Evolutionary conservation across 371 early-diverging fungal genomes (phyloP).

Genomic region (Mortierella sp.): DNA sequence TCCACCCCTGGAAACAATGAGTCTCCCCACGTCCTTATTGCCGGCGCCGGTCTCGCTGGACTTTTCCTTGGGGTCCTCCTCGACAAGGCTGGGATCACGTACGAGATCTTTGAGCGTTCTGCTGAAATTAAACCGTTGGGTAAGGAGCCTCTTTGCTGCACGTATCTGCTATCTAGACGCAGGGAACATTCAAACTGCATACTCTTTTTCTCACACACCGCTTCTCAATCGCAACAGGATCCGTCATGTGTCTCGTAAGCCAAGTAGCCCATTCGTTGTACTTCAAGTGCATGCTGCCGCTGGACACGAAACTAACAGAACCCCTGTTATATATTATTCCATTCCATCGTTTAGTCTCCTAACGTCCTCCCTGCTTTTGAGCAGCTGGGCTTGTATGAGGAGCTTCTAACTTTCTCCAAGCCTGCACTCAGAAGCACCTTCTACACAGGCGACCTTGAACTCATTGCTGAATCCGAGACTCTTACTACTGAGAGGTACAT

Average conservation of each 20-base stretch:
- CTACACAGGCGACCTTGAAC: not conserved
- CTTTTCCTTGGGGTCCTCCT: constrained; percentile 20
- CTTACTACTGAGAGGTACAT: constrained; percentile 8
- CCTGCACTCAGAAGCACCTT: not conserved
- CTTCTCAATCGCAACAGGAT: not conserved
- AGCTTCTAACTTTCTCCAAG: constrained; percentile 13
- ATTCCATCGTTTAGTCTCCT: not conserved
- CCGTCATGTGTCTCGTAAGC: constrained; percentile 15
- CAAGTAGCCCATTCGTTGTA: no score
- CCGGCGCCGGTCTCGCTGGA: constrained; percentile 17
- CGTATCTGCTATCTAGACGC: not conserved
- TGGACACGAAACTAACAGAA: no score
- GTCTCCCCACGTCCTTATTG: constrained; percentile 9
- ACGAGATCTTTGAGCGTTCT: constrained; percentile 21
- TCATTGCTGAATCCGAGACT: not conserved
- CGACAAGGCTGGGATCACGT: constrained; percentile 14
- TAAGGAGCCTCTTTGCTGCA: not conserved
- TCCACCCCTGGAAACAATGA: no score
- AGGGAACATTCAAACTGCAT: not conserved
- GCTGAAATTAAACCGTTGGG: constrained; percentile 11
- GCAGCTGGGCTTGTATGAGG: constrained; percentile 28
- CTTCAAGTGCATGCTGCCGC: not conserved
- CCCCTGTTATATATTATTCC: not conserved
- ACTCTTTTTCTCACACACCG: no score
- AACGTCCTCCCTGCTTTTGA: constrained; percentile 34